phyloP scores from a whole-genome alignment of 768 basidiomycete species.

The Clitopilus hobsonii region DNA sequence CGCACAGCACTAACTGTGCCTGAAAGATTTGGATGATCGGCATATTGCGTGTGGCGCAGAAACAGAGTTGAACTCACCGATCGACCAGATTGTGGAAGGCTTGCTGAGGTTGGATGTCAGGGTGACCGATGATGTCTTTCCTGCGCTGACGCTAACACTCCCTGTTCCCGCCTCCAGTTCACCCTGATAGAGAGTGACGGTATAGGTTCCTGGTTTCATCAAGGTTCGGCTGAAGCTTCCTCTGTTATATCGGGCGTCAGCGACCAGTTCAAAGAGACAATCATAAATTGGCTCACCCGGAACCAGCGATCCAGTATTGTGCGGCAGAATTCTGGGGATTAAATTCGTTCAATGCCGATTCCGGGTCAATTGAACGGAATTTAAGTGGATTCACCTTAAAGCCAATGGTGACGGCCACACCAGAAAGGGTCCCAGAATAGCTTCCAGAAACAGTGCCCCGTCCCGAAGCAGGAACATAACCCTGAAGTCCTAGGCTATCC shows the following conservation, averaged over 20 bases:
- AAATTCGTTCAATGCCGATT: background rate
- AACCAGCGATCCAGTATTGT: constrained; percentile 42
- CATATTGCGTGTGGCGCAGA: background rate
- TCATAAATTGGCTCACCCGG: constrained; percentile 34
- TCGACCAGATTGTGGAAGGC: constrained; percentile 38
- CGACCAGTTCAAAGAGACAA: too few relatives aligned
- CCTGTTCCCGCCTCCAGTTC: constrained; percentile 41
- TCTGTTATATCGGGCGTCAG: constrained; percentile 13
- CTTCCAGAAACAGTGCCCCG: constrained; percentile 40
- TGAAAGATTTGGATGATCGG: background rate
- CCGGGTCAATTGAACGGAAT: too few relatives aligned
- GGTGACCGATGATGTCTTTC: constrained; percentile 28
- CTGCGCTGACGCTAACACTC: constrained; percentile 35
- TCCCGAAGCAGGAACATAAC: constrained; percentile 37
- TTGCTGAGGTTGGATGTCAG: constrained; percentile 24
- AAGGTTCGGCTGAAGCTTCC: constrained; percentile 37
- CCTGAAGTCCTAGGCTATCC: constrained; percentile 35
- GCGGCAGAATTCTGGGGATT: constrained; percentile 31
- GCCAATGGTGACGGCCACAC: constrained; percentile 32
- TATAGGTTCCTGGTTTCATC: constrained; percentile 48
- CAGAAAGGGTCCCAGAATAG: constrained; percentile 37
- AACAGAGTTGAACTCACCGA: constrained; percentile 23
- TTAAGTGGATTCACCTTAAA: constrained; percentile 26
- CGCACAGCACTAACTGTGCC: too few relatives aligned
- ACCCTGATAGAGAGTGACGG: constrained; percentile 39